Conservation (phyloP, 495 filamentous ascomycete genomes). For the Amorphotheca resinae region DNA sequence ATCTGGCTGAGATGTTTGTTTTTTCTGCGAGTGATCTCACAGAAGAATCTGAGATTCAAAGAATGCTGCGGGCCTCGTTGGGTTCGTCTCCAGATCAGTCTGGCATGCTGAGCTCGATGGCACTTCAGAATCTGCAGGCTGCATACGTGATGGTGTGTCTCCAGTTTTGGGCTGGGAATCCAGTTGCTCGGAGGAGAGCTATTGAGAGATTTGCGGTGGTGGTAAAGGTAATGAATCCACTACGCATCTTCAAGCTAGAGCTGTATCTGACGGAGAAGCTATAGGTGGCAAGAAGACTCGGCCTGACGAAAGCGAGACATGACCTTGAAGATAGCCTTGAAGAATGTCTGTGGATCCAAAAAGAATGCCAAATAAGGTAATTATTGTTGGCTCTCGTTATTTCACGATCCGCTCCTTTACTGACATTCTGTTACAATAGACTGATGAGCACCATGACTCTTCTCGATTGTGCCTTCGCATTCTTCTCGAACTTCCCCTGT, state of each 20-base stretch:
- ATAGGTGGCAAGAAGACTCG: slow-evolving; percentile 7
- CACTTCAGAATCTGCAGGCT: slow-evolving; percentile 33
- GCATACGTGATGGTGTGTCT: slow-evolving; percentile 30
- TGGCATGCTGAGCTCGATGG: neutral
- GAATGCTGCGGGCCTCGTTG: slow-evolving; percentile 6
- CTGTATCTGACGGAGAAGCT: too few relatives aligned
- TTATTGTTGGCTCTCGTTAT: too few relatives aligned
- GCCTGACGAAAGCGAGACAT: slow-evolving; percentile 10
- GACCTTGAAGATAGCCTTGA: slow-evolving; percentile 6
- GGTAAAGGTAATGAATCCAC: slow-evolving; percentile 22
- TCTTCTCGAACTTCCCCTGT: slow-evolving; percentile 13
- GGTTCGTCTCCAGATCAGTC: neutral
- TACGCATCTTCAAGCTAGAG: too few relatives aligned
- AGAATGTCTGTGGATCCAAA: slow-evolving; percentile 11
- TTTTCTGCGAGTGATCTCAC: slow-evolving; percentile 33
- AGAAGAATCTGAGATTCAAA: slow-evolving; percentile 29
- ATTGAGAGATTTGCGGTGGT: slow-evolving; percentile 36
- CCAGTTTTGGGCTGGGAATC: slow-evolving; percentile 37
- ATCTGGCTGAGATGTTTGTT: slow-evolving; percentile 35
- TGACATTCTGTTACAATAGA: slow-evolving; percentile 1
- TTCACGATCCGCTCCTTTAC: too few relatives aligned
- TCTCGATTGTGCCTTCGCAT: slow-evolving; percentile 9
- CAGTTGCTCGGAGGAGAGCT: slow-evolving; percentile 27
- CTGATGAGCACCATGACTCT: slow-evolving; percentile 11
- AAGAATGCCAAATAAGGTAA: slow-evolving; percentile 10